Evolutionary conservation across 1,284 basidiomycete genomes (phyloP), one percentile per base, ranked within the genome.

Genomic region (Pseudozyma flocculosa): DNA sequence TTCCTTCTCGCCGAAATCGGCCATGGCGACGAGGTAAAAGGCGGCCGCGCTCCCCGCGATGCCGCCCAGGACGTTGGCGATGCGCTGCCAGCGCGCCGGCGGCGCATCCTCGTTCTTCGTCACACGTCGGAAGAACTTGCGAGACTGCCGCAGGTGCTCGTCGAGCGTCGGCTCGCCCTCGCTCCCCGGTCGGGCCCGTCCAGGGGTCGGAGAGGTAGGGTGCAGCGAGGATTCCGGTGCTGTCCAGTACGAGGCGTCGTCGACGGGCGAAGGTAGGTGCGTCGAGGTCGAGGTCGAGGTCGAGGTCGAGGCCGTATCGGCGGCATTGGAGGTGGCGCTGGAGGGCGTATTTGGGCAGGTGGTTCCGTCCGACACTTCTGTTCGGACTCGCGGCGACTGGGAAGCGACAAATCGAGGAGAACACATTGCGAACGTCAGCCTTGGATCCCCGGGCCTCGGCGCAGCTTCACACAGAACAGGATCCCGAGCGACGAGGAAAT

Each of bases 91-190:
- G 0, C 18, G 3, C 0, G 18, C 32, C 1, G 61, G 61, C 30
- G 50, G 48, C 18, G 60, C 37, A 1, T 49, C 24, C 4, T 64
- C 56, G 22, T 48, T 39, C 37, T 50, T 53, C 17, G 61, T 60
- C 1, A 52, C 61, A 13, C 61, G 49, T 1, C 61, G 56, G 23
- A 60, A 64, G 53, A 60, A 64, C 15, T 58, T 64, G 11, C 43
- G 54, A 58, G 43, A 63, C 52, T 4, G 61, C 55, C 0, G 0
- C 58, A 37, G 22, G 58, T 58, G n/a, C 54, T 48, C 2, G 19
- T 8, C n/a, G 17, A n/a, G n/a, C 32, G 10, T 36, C 32, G 32
- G 10, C 32, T 40, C 19, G 13, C 13, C 39, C 19, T 19, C 39
- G 13, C 39, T 40, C 19, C 39, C 13, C 39, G 10, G 13, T 17